These are phyloP conservation scores for Colletotrichum cuscutae DNA, from an alignment of 2,329 filamentous ascomycete species.

Conservation along the genomic window DNA sequence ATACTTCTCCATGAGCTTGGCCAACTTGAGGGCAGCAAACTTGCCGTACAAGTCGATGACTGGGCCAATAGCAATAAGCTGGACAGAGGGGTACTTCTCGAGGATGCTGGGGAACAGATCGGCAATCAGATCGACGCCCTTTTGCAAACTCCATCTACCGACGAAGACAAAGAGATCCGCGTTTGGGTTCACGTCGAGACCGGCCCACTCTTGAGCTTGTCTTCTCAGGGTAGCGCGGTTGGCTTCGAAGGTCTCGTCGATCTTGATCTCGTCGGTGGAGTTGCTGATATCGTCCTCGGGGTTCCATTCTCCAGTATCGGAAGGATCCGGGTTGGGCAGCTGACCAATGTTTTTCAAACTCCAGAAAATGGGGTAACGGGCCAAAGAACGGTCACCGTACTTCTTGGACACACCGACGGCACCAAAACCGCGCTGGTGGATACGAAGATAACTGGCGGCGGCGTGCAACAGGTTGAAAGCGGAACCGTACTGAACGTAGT, in stretches of 20 bases:
- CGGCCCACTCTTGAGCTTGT: constrained; percentile 76
- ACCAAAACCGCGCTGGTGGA: constrained; percentile 75
- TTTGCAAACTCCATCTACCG: constrained; percentile 76
- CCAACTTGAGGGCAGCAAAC: constrained; percentile 73
- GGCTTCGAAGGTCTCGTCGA: constrained; percentile 66
- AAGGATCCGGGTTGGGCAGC: constrained; percentile 73
- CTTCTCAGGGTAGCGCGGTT: constrained; percentile 62
- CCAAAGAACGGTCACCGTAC: constrained; percentile 73
- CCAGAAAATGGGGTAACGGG: constrained; percentile 77
- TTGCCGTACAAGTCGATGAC: constrained; percentile 76
- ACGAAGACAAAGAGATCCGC: constrained; percentile 76
- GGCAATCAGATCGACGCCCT: constrained; percentile 75
- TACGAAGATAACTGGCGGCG: constrained; percentile 72
- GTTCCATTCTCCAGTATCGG: constrained; percentile 71
- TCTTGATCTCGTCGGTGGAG: constrained; percentile 56
- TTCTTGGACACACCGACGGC: constrained; percentile 76
- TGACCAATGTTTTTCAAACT: constrained; percentile 70
- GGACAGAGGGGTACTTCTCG: constrained; percentile 67
- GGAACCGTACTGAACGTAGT: constrained; percentile 75
- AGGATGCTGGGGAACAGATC: constrained; percentile 73
- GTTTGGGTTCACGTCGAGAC: constrained; percentile 67
- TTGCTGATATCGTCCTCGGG: constrained; percentile 54
- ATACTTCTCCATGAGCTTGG: constrained; percentile 72
- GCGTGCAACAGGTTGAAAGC: constrained; percentile 76
- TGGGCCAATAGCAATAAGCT: constrained; percentile 72